Evolutionary conservation across 805 yeast species (phyloP).

Genomic region (Saturnispora serradocipensis): DNA sequence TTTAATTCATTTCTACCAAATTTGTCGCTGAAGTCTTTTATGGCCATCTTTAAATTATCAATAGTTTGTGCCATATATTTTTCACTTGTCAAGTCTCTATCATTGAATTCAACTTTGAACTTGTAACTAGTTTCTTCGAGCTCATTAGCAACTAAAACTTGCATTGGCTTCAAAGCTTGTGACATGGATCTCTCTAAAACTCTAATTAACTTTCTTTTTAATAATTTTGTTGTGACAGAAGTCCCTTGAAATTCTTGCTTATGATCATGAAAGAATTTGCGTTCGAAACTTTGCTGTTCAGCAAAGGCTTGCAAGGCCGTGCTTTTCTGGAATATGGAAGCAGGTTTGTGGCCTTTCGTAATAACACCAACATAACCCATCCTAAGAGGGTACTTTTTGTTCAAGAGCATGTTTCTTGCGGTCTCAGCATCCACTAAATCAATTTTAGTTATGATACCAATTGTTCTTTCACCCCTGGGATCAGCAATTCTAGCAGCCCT

Average conservation of each 20-base stretch:
- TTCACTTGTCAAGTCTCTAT: constrained; percentile 86
- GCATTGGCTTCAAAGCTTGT: constrained; percentile 77
- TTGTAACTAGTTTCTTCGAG: constrained; percentile 87
- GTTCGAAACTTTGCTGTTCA: constrained; percentile 61
- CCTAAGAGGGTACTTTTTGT: constrained; percentile 77
- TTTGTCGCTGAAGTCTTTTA: constrained; percentile 76
- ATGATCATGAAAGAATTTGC: constrained; percentile 52
- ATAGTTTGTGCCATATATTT: constrained; percentile 88
- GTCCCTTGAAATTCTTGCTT: constrained; percentile 53
- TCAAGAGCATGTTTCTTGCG: constrained; percentile 61
- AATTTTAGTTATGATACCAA: constrained; percentile 91
- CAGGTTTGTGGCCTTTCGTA: constrained; percentile 50
- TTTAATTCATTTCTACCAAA: constrained; percentile 79
- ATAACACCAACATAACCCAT: constrained; percentile 99
- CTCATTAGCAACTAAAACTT: constrained; percentile 76
- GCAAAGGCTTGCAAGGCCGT: constrained; percentile 54
- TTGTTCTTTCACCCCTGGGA: constrained; percentile 90
- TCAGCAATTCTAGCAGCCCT: constrained; percentile 84
- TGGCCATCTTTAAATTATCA: constrained; percentile 74
- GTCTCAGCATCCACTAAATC: constrained; percentile 75
- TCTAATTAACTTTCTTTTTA: constrained; percentile 73
- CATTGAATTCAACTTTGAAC: constrained; percentile 95
- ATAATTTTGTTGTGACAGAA: constrained; percentile 61
- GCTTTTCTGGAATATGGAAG: constrained; percentile 43
- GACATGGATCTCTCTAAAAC: constrained; percentile 92